A percentile compares a stretch with the other conserved stretches of the same genome.
Conservation (phyloP, 1,284 basidiomycete species). For the Inonotus obliquus region DNA sequence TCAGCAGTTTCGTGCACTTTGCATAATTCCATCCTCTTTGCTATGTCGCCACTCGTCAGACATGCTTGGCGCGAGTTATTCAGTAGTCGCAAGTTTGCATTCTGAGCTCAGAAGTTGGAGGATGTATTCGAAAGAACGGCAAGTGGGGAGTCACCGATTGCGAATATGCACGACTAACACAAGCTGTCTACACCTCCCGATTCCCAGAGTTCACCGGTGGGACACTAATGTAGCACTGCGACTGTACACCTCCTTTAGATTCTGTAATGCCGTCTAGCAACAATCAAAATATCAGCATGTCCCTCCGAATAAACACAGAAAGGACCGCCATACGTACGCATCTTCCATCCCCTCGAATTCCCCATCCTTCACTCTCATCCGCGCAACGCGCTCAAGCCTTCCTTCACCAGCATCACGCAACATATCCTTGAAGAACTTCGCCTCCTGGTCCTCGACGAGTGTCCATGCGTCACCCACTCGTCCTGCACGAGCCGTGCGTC, state of each 20-base stretch:
- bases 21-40: too few species aligned
- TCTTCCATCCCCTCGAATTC: conserved; percentile 53
- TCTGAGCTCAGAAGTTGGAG: too few species aligned
- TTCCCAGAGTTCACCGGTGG: not conserved
- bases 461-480: conserved; percentile 87
- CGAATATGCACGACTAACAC: too few species aligned
- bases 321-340: conserved; percentile 42
- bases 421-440: conserved; percentile 84
- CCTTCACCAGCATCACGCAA: conserved; percentile 57
- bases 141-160: too few species aligned
- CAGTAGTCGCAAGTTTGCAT: too few species aligned
- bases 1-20: too few species aligned
- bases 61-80: too few species aligned
- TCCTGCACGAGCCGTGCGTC: conserved; percentile 91
- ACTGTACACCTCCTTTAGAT: conserved; percentile 35
- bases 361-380: conserved; percentile 62
- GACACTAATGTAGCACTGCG: conserved; percentile 6
- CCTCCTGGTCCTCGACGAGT: conserved; percentile 94
- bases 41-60: too few species aligned
- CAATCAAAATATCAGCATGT: not conserved
- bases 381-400: conserved; percentile 71
- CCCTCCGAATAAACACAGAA: not conserved
- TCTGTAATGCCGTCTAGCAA: conserved; percentile 33
- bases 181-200: too few species aligned
- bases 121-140: too few species aligned